phyloP scores from a whole-genome alignment of 768 basidiomycete genomes.

The Thelephora aurantiotincta region DNA sequence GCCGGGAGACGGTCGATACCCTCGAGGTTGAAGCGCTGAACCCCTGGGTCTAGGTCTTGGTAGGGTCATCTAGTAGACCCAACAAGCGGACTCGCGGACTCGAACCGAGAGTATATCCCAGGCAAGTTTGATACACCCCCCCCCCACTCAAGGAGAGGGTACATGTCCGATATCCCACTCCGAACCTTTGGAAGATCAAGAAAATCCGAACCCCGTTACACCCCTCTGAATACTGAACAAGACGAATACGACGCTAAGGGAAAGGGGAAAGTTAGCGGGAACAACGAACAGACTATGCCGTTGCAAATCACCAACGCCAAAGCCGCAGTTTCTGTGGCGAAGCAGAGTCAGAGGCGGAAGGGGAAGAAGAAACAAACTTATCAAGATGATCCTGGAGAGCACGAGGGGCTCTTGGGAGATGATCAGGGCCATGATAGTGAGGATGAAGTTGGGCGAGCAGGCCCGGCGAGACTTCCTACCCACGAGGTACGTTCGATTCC shows the following conservation, averaged over 20 bases:
- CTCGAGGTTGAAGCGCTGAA: too few relatives aligned
- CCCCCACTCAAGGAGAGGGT: too few relatives aligned
- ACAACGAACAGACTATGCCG: conserved; percentile 14
- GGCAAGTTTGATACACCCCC: too few relatives aligned
- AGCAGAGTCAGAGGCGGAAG: conserved; percentile 19
- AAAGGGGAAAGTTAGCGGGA: conserved; percentile 10
- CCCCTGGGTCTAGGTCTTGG: too few relatives aligned
- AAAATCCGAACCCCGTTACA: conserved; percentile 32
- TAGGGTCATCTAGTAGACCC: too few relatives aligned
- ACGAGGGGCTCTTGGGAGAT: conserved; percentile 31
- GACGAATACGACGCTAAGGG: conserved; percentile 11
- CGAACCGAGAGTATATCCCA: too few relatives aligned
- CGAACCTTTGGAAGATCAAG: conserved; percentile 38
- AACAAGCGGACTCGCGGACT: too few relatives aligned
- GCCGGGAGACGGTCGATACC: too few relatives aligned
- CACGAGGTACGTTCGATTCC: conserved; percentile 12
- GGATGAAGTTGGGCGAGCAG: conserved; percentile 13
- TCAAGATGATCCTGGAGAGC: conserved; percentile 51
- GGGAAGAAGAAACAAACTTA: conserved; percentile 39
- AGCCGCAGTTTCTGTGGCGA: conserved; percentile 18
- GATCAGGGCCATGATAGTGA: conserved; percentile 16
- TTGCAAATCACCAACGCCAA: conserved; percentile 20
- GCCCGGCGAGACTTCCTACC: conserved; percentile 3
- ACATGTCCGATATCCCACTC: conserved; percentile 64
- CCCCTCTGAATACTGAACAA: conserved; percentile 23